These are phyloP conservation scores for Sarcodon sp. DNA, from an alignment of 768 basidiomycete genomes.

Conservation along the genomic window DNA sequence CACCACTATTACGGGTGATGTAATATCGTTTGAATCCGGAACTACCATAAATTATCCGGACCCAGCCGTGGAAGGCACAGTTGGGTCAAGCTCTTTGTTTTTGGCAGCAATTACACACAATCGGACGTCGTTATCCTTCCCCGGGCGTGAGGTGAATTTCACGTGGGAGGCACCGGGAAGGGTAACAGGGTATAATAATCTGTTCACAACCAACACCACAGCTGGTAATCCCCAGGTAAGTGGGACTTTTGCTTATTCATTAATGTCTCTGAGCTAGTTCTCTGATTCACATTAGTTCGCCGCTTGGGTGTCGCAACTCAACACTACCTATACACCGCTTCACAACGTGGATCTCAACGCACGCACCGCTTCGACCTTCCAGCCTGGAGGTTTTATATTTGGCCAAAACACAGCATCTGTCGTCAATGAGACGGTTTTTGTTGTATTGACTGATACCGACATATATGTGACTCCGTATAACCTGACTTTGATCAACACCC, in stretches of 20 bases:
- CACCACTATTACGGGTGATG: too few relatives aligned
- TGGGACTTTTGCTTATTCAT: not conserved
- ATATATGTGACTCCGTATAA: conserved; percentile 47
- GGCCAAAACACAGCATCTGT: conserved; percentile 23
- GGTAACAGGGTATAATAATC: conserved; percentile 32
- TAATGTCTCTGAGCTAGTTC: not conserved
- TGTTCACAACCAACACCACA: conserved; percentile 36
- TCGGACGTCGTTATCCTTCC: conserved; percentile 32
- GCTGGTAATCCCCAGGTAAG: conserved; percentile 28
- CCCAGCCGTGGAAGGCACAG: too few relatives aligned
- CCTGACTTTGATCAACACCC: conserved; percentile 32
- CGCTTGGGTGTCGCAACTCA: conserved; percentile 49
- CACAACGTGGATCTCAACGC: conserved; percentile 23
- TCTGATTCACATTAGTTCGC: conserved; percentile 22
- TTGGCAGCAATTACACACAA: conserved; percentile 40
- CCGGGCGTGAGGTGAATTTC: conserved; percentile 32
- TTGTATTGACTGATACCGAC: conserved; percentile 35
- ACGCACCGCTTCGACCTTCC: conserved; percentile 27
- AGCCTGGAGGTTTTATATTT: conserved; percentile 37
- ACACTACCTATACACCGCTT: conserved; percentile 44
- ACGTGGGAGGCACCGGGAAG: conserved; percentile 46
- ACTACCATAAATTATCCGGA: too few relatives aligned
- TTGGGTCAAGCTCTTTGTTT: too few relatives aligned
- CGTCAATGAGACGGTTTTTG: conserved; percentile 43
- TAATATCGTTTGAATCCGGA: too few relatives aligned